Conservation (phyloP, 2,329 filamentous ascomycete species). For the Cladosporium oxysporum region DNA sequence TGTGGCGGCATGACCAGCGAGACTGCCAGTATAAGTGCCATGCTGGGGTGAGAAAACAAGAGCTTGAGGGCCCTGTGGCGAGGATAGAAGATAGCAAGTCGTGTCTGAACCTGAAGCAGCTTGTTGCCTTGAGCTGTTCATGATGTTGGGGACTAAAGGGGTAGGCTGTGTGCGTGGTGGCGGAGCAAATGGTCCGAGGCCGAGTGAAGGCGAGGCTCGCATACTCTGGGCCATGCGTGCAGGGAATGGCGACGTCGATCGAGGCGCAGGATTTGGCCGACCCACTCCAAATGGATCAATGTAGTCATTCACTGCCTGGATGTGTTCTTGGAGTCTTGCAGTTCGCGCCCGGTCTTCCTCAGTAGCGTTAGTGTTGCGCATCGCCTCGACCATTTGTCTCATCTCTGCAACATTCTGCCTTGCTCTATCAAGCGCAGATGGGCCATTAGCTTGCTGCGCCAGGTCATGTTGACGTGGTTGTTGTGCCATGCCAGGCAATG, state of each 20-base stretch:
- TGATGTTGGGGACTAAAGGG: conserved; percentile 12
- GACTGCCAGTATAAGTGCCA: conserved; percentile 32
- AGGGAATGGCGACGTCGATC: conserved; percentile 15
- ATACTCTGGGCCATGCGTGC: conserved; percentile 16
- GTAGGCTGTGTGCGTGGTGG: conserved; percentile 11
- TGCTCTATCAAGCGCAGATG: conserved; percentile 34
- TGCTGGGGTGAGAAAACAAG: conserved; percentile 44
- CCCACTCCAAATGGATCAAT: conserved; percentile 33
- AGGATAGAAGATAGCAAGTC: conserved; percentile 46
- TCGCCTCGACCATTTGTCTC: conserved; percentile 34
- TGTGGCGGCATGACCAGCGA: neutral
- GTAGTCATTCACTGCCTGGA: conserved; percentile 32
- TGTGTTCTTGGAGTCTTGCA: conserved; percentile 27
- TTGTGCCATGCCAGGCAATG: conserved; percentile 18
- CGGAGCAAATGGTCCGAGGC: conserved; percentile 4
- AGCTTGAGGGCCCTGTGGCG: conserved; percentile 48
- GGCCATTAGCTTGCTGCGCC: conserved; percentile 17
- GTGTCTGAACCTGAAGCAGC: conserved; percentile 27
- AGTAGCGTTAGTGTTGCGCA: conserved; percentile 24
- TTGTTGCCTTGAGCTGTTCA: conserved; percentile 25
- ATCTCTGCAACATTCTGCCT: conserved; percentile 36
- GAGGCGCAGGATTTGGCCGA: conserved; percentile 8
- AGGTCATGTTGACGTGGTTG: conserved; percentile 6
- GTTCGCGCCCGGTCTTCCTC: conserved; percentile 31
- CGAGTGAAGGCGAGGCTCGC: conserved; percentile 16